Percentiles rank a stretch among this genome's conserved stretches.
These are phyloP conservation scores for Litchi chinensis DNA, from an alignment of 345 rosid genomes.

Conservation along the genomic window DNA sequence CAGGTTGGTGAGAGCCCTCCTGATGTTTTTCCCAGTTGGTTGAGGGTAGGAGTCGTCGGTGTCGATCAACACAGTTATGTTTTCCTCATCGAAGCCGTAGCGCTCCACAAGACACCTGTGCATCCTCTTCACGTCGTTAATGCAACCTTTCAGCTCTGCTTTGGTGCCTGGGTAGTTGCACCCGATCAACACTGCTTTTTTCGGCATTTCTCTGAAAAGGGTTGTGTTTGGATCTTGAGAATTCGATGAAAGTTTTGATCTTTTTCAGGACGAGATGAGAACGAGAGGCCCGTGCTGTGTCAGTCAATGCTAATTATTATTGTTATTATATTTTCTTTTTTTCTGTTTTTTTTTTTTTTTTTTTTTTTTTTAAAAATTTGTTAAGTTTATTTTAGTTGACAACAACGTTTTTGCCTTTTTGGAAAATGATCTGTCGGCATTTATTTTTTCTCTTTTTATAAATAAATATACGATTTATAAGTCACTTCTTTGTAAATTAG, in stretches of 20 bases:
- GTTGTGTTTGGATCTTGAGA: not conserved
- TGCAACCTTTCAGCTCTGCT: conserved; percentile 87
- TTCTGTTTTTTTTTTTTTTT: no score
- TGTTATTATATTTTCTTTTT: no score
- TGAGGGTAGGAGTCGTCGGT: conserved; percentile 57
- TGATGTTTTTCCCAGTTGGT: conserved; percentile 84
- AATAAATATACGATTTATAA: no score
- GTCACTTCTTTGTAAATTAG: no score
- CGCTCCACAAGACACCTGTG: conserved; percentile 59
- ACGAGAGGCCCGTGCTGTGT: not conserved
- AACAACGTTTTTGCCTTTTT: not conserved
- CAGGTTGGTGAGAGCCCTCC: conserved; percentile 55
- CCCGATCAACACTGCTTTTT: conserved; percentile 82
- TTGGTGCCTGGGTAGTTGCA: conserved; percentile 82
- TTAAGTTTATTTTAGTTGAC: not conserved
- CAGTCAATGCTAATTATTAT: not conserved
- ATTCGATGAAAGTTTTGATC: not conserved
- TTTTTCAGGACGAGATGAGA: not conserved
- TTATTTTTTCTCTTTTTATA: not conserved
- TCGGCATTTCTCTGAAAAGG: conserved; percentile 43
- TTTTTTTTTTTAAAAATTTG: no score
- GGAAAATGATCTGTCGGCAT: not conserved
- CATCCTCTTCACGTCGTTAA: conserved; percentile 82
- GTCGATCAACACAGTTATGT: conserved; percentile 72
- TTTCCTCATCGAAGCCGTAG: conserved; percentile 63